phyloP scores from a whole-genome alignment of 805 yeast species.

The Candida broadrunensis region DNA sequence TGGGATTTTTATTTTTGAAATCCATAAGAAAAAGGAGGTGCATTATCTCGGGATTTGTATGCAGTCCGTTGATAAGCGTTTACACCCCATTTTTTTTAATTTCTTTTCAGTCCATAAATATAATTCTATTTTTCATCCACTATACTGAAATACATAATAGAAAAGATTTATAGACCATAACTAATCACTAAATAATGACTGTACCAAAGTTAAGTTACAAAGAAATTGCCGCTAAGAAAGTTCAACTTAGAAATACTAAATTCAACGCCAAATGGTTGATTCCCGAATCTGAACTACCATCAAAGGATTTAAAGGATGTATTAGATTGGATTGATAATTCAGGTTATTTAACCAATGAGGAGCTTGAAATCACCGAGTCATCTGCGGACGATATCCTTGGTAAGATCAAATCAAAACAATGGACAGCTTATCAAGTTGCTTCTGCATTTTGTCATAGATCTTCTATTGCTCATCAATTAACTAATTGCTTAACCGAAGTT shows the following conservation, averaged over 20 bases:
- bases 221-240: slow-evolving; percentile 40
- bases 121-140: too few species aligned
- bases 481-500: slow-evolving; percentile 37
- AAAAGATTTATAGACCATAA: too few species aligned
- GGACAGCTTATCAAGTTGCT: slow-evolving; percentile 45
- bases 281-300: slow-evolving; percentile 28
- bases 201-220: slow-evolving; percentile 17
- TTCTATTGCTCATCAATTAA: slow-evolving; percentile 54
- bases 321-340: slow-evolving; percentile 31
- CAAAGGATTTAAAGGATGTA: slow-evolving; percentile 31
- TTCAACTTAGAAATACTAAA: slow-evolving; percentile 36
- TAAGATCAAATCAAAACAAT: slow-evolving; percentile 29
- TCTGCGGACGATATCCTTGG: slow-evolving; percentile 22
- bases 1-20: background rate
- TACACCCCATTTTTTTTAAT: too few species aligned
- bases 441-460: slow-evolving; percentile 59
- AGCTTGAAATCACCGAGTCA: slow-evolving; percentile 39
- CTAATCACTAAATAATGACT: too few species aligned
- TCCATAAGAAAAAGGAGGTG: too few species aligned
- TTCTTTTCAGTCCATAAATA: too few species aligned
- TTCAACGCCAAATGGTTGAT: slow-evolving; percentile 47
- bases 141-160: too few species aligned
- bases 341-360: slow-evolving; percentile 29
- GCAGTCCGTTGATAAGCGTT: too few species aligned
- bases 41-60: too few species aligned